Base-by-base conservation (phyloP, 805 yeast genomes). In the Priceomyces carsonii region DNA sequence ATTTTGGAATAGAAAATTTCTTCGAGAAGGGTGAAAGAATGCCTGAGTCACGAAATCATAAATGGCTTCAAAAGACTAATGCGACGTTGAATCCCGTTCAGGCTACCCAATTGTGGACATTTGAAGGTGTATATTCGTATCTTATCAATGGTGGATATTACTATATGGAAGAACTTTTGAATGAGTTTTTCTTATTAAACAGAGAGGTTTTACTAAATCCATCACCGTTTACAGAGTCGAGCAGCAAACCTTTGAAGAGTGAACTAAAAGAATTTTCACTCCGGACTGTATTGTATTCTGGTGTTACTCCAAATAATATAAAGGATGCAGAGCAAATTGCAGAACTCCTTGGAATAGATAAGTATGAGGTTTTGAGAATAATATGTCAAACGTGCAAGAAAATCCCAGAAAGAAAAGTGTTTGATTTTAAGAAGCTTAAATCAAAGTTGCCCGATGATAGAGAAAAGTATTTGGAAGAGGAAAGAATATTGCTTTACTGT, bases 301-400 rank as follows among this genome's bases (percentile, higher is more conserved):
- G 59, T 20, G 54, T 69, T 15, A 55, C 66, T 1, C 50, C 61
- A 13, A 45, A 42, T 4, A 59, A 63, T 29, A 58, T 63, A 26
- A 51, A 61, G 10, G 63, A 61, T 35, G 76, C 82, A 4, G 41
- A 49, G 4, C 61, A 59, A 12, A 48, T 80, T 20, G 51, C 77
- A 2, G 44, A 59, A 1, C 14, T 59, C 2, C 53, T 80, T 19
- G 45, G 59, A 0, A 37, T 78, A 4, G 72, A 72, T 44, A 48
- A 51, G 12, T 40, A 56, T 6, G 85, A 81, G 45, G 62, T 69
- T 1, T 55, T 75, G n/a, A 66, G 83, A 47, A 57, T 78, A 3
- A 61, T 75, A 3, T 41, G 57, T 9, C 75, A 69, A 31, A 54
- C 72, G 0, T 57, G 61, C 35, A 45, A 58, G 30, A 52, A 66